phyloP scores from a whole-genome alignment of 192 early-diverging fungal genomes.

The Umbelopsis sp. region DNA sequence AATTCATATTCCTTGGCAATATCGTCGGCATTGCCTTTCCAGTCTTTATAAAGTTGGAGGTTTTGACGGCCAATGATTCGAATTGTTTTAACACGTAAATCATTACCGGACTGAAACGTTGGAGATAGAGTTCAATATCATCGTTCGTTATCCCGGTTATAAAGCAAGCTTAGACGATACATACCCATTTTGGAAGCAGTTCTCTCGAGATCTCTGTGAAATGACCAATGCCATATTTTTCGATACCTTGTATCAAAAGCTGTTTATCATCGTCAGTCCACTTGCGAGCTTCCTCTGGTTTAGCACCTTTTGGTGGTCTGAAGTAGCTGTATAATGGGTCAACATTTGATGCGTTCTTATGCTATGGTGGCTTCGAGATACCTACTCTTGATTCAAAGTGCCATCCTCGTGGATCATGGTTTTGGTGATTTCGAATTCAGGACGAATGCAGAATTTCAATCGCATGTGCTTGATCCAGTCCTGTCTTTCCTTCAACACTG shows the following conservation, averaged over 20 bases:
- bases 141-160: neutral
- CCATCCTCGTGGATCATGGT: slow-evolving; percentile 83
- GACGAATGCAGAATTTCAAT: slow-evolving; percentile 79
- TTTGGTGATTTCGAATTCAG: slow-evolving; percentile 85
- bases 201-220: slow-evolving; percentile 85
- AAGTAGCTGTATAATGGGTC: slow-evolving; percentile 59
- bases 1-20: slow-evolving; percentile 74
- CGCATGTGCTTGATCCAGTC: slow-evolving; percentile 82
- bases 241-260: slow-evolving; percentile 79
- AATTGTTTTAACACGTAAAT: slow-evolving; percentile 84
- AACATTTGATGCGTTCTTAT: slow-evolving; percentile 10
- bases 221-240: slow-evolving; percentile 83
- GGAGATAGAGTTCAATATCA: neutral
- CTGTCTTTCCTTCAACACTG: slow-evolving; percentile 55
- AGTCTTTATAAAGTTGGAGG: slow-evolving; percentile 82
- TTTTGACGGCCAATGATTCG: slow-evolving; percentile 86
- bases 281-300: slow-evolving; percentile 64
- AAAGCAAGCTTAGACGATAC: neutral
- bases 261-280: slow-evolving; percentile 83
- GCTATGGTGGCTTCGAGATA: neutral
- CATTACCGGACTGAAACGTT: slow-evolving; percentile 60
- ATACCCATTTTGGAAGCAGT: slow-evolving; percentile 77
- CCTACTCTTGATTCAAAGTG: slow-evolving; percentile 85
- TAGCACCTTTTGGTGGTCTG: slow-evolving; percentile 70
- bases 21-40: slow-evolving; percentile 75